Percentiles rank a stretch among this genome's conserved stretches.
phyloP scores from a whole-genome alignment of 208 protist genomes.

The Leishmania amazonensis region DNA sequence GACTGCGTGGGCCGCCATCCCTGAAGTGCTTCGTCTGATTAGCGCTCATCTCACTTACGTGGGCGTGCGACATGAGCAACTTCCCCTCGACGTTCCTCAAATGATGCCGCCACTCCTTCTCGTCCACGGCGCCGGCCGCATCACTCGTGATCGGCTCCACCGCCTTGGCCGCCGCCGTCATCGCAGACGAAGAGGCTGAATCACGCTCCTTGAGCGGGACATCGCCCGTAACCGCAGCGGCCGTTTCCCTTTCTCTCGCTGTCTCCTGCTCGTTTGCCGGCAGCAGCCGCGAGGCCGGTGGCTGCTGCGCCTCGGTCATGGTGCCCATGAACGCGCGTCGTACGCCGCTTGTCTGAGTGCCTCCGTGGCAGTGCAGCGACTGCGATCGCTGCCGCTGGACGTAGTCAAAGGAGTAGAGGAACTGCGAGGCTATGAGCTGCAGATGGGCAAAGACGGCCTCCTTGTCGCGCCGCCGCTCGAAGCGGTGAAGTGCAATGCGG shows the following conservation, averaged over 20 bases:
- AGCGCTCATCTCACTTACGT: not conserved
- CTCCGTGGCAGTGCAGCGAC: constrained; percentile 16
- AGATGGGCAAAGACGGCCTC: constrained; percentile 48
- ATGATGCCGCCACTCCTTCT: constrained; percentile 44
- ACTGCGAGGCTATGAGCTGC: constrained; percentile 40
- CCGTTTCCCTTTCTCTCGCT: not conserved
- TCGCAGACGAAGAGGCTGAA: not conserved
- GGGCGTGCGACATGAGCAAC: constrained; percentile 28
- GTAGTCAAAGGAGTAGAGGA: constrained; percentile 35
- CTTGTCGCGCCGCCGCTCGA: constrained; percentile 45
- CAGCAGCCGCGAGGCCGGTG: not conserved
- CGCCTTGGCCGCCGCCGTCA: not conserved
- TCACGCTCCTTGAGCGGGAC: not conserved
- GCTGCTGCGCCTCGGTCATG: constrained; percentile 25
- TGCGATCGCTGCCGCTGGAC: constrained; percentile 19
- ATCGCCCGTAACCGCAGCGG: not conserved
- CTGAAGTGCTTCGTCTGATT: not conserved
- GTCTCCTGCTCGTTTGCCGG: not conserved
- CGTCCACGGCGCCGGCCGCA: constrained; percentile 22
- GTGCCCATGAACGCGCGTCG: constrained; percentile 33
- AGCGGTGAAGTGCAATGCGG: constrained; percentile 33
- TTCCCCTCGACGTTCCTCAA: constrained; percentile 56
- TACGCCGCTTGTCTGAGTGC: constrained; percentile 44
- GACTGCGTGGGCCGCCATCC: not conserved
- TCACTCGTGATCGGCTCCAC: constrained; percentile 7